Evolutionary conservation across 1,284 basidiomycete genomes (phyloP), one percentile per base, ranked within the genome.

Genomic region (Malassezia dermatis): DNA sequence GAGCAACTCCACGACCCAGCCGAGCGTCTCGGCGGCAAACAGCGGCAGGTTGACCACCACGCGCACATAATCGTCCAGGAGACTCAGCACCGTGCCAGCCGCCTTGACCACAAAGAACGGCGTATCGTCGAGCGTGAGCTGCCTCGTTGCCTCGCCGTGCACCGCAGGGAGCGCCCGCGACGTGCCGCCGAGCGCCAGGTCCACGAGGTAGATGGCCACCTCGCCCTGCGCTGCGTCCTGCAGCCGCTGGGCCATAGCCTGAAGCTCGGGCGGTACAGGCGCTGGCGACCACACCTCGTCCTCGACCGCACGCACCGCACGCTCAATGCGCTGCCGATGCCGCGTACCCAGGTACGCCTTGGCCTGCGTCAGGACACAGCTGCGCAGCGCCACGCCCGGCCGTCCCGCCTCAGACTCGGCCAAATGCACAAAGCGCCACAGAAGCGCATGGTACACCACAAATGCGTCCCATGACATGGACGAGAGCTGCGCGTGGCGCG

Each of bases 21-120:
- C 83, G 86, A 98, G 94, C 26, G 86, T 84, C 72, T 99, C 94
- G 50, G 88, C 94, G 39, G 88, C 90, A 45, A 96, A 80, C 73
- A 87, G 80, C 26, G 87, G 82, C 61, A 95, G 78, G 70, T 93
- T 95, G 68, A 91, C 81, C 56, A 96, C 84, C 44, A 96, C 80
- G 59, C 83, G 82, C 55, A 95, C 78, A 75, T 98, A 98, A 72
- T 95, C 90, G 41, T 83, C 74, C 13, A 96, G 77, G 4, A 93
- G 78, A 1, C 80, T 79, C 15, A 98, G 78, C 17, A 85, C 84
- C 57, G 86, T 82, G 27, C 86, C 78, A 4, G 89, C 93, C 13
- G 93, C 91, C 26, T 59, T 50, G 42, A 83, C 80, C 42, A 99
- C 93, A 24, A 86, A 58, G 57, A 64, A 72, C 31, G 56, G 56